phyloP scores from a whole-genome alignment of 441 rosid species.

The Erodium chrysanthum region DNA sequence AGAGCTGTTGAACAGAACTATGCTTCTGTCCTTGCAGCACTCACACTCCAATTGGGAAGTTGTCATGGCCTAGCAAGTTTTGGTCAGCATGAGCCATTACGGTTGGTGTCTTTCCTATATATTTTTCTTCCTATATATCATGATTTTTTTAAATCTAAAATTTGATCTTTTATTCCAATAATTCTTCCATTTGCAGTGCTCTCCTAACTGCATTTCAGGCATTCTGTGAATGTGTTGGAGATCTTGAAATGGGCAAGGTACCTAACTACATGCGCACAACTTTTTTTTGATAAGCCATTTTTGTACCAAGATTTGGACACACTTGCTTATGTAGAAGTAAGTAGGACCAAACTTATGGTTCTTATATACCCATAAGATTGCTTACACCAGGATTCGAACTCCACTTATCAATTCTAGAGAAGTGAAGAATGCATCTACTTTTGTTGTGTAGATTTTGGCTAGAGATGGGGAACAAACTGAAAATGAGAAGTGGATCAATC shows the following conservation, averaged over 20 bases:
- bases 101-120: slow-evolving; percentile 33
- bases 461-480: slow-evolving; percentile 79
- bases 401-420: slow-evolving; percentile 14
- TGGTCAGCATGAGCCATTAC: slow-evolving; percentile 81
- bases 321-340: too few relatives aligned
- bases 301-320: too few relatives aligned
- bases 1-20: slow-evolving; percentile 87
- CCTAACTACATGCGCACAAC: slow-evolving; percentile 7
- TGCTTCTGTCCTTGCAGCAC: slow-evolving; percentile 81
- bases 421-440: slow-evolving; percentile 3
- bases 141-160: not conserved
- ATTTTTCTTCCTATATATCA: not conserved
- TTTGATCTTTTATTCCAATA: slow-evolving; percentile 6
- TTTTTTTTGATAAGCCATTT: too few relatives aligned
- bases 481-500: slow-evolving; percentile 88
- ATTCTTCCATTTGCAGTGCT: slow-evolving; percentile 46
- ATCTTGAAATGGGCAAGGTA: slow-evolving; percentile 99
- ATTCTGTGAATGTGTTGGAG: slow-evolving; percentile 98
- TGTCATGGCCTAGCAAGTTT: slow-evolving; percentile 78
- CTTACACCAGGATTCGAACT: too few relatives aligned
- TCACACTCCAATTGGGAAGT: slow-evolving; percentile 85
- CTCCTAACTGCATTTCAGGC: slow-evolving; percentile 89
- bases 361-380: too few relatives aligned
- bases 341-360: too few relatives aligned
- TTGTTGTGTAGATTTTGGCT: slow-evolving; percentile 63